Conservation (phyloP, 208 protist genomes). For the Leishmania lainsoni region DNA sequence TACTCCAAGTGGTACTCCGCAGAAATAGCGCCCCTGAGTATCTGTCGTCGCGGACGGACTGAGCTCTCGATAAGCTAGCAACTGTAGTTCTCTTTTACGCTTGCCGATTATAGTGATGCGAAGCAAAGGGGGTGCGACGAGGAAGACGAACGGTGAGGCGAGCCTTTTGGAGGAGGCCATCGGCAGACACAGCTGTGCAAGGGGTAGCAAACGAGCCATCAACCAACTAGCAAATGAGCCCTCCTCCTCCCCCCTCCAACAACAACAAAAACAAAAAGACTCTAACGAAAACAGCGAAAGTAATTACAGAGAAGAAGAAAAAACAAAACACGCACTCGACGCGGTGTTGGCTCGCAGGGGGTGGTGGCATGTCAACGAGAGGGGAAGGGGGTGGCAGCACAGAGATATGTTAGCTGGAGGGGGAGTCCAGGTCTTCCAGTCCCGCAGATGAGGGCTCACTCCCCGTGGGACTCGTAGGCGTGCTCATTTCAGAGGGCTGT, state of each 20-base stretch:
- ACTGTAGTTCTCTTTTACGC: not conserved
- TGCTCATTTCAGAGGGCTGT: not conserved
- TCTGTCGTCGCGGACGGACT: not conserved
- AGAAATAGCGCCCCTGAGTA: not conserved
- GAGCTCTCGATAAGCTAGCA: not conserved
- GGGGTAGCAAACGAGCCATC: not conserved
- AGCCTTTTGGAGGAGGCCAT: not conserved
- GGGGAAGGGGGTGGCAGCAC: not conserved
- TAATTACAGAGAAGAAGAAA: not conserved
- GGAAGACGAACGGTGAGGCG: not conserved
- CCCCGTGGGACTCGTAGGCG: slow-evolving; percentile 9
- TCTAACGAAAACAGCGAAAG: not conserved
- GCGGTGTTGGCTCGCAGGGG: not conserved
- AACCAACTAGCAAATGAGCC: too few relatives aligned
- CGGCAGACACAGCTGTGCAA: not conserved
- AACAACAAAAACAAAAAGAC: slow-evolving; percentile 1
- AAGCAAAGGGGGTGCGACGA: not conserved
- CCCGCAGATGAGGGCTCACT: slow-evolving; percentile 6
- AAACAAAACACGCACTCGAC: not conserved
- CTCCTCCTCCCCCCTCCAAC: not conserved
- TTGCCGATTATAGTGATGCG: not conserved
- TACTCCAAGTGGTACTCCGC: not conserved
- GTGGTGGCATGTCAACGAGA: too few relatives aligned
- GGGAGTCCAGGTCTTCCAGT: slow-evolving; percentile 5
- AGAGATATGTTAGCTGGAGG: not conserved